Evolutionary conservation across 1,139 yeast genomes (phyloP).

Genomic region (Candida sanyaensis): DNA sequence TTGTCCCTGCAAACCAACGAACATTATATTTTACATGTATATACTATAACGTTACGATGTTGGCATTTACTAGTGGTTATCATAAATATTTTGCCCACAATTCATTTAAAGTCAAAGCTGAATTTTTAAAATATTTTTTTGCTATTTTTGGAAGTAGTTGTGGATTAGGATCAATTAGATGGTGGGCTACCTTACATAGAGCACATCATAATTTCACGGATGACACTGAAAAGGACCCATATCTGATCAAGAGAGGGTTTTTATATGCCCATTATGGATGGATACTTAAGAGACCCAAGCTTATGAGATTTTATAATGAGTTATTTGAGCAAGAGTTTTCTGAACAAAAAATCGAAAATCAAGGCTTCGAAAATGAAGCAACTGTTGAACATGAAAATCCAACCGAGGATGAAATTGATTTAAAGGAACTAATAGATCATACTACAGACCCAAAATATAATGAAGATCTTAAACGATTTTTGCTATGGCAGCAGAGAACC

Average conservation of each 20-base stretch:
- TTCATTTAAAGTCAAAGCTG: slow-evolving; percentile 43
- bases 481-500: slow-evolving; percentile 60
- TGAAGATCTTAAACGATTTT: slow-evolving; percentile 24
- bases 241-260: slow-evolving; percentile 59
- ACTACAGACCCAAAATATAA: slow-evolving; percentile 17
- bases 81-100: slow-evolving; percentile 58
- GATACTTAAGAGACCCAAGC: slow-evolving; percentile 55
- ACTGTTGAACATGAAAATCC: slow-evolving; percentile 10
- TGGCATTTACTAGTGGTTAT: slow-evolving; percentile 46
- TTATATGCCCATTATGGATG: slow-evolving; percentile 67
- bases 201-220: slow-evolving; percentile 69
- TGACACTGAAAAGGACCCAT: slow-evolving; percentile 70
- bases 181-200: slow-evolving; percentile 68
- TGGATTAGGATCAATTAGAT: slow-evolving; percentile 61
- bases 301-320: slow-evolving; percentile 32
- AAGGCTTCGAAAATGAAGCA: slow-evolving; percentile 12
- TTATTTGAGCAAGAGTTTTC: slow-evolving; percentile 48
- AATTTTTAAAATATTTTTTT: slow-evolving; percentile 41
- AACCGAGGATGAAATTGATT: slow-evolving; percentile 17
- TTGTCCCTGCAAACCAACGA: slow-evolving; percentile 24
- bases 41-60: slow-evolving; percentile 40
- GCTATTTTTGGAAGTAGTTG: slow-evolving; percentile 59
- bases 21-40: slow-evolving; percentile 34
- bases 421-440: slow-evolving; percentile 15
- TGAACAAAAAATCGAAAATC: slow-evolving; percentile 5